Evolutionary conservation across 164 flowering plant genomes (phyloP).

Genomic region (Annona cherimola): DNA sequence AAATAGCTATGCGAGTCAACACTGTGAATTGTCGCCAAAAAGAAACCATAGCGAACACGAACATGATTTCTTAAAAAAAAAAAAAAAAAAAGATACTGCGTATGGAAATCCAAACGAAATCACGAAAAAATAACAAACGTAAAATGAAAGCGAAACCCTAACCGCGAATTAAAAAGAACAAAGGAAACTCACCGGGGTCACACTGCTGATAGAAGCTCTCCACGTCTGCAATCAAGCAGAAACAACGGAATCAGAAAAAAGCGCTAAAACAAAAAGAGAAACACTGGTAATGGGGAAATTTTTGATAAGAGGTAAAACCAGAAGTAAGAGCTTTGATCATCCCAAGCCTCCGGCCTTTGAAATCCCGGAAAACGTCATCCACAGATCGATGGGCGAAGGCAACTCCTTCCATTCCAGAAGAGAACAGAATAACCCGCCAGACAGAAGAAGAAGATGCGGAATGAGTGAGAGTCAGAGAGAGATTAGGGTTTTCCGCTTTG

Average conservation of each 20-base stretch:
- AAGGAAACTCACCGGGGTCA: slow-evolving; percentile 51
- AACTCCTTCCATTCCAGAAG: slow-evolving; percentile 14
- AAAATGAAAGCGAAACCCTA: neutral
- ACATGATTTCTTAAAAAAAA: too few species aligned
- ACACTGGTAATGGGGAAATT: neutral
- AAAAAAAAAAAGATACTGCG: neutral
- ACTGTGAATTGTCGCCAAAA: too few species aligned
- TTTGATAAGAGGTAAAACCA: slow-evolving; percentile 20
- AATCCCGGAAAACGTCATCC: slow-evolving; percentile 53
- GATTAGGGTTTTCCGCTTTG: neutral
- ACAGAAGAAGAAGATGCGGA: neutral
- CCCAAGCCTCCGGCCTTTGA: slow-evolving; percentile 48
- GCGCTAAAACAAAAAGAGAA: neutral
- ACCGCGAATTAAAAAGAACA: neutral
- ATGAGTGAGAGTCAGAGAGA: neutral
- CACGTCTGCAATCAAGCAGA: slow-evolving; percentile 38
- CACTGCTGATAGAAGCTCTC: slow-evolving; percentile 55
- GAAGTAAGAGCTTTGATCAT: slow-evolving; percentile 54
- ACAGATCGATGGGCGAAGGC: slow-evolving; percentile 33
- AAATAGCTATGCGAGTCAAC: too few species aligned
- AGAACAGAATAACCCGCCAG: neutral
- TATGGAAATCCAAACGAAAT: neutral
- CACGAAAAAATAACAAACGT: neutral
- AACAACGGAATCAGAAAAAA: slow-evolving; percentile 3
- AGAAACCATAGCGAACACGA: too few species aligned